phyloP scores from a whole-genome alignment of 805 yeast species.

The Zygosaccharomyces bisporus region DNA sequence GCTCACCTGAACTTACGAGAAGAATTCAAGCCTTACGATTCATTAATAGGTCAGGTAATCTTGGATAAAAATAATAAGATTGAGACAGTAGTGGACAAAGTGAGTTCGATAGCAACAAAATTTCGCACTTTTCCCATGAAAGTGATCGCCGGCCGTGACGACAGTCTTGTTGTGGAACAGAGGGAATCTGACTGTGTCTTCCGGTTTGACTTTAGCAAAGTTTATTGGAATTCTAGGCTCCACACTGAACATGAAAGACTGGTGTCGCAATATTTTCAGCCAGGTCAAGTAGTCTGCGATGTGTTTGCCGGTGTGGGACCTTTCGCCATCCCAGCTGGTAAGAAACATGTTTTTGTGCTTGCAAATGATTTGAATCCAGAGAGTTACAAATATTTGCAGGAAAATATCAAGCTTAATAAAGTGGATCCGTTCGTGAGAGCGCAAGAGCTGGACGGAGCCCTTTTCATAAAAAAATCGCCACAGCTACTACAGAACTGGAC shows the following conservation, averaged over 20 bases:
- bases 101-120: constrained; percentile 79
- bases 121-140: constrained; percentile 94
- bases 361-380: constrained; percentile 95
- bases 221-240: constrained; percentile 95
- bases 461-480: constrained; percentile 64
- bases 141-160: constrained; percentile 77
- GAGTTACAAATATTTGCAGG: constrained; percentile 63
- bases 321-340: constrained; percentile 93
- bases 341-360: constrained; percentile 69
- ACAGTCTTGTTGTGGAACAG: constrained; percentile 70
- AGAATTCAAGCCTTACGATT: constrained; percentile 78
- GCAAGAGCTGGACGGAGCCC: constrained; percentile 76
- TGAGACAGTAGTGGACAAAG: constrained; percentile 86
- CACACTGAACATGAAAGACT: constrained; percentile 91
- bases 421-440: constrained; percentile 56
- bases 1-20: constrained; percentile 87
- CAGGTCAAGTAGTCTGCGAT: constrained; percentile 80
- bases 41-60: constrained; percentile 82
- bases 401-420: constrained; percentile 63
- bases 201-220: constrained; percentile 84
- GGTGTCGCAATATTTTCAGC: constrained; percentile 51
- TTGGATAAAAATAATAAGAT: constrained; percentile 77
- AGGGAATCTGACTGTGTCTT: constrained; percentile 83
- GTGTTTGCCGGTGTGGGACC: constrained; percentile 99
- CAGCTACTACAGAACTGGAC: constrained; percentile 47